Percentiles rank a stretch among this genome's conserved stretches.
phyloP scores from a whole-genome alignment of 2,329 filamentous ascomycete species.

The Orbilia brochopaga region DNA sequence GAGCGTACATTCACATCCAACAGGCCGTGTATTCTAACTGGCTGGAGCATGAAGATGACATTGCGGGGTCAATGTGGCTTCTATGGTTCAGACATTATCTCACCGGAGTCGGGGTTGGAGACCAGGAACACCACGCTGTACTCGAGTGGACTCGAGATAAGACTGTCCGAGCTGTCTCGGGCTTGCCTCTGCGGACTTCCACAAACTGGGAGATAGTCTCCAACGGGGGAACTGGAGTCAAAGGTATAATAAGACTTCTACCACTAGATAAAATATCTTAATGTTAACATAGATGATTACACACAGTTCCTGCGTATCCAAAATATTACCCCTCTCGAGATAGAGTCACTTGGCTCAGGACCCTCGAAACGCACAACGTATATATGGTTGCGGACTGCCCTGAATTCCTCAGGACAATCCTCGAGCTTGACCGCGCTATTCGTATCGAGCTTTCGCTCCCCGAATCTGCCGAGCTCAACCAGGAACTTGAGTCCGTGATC shows the following conservation, averaged over 20 bases:
- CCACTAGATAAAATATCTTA: too few species aligned
- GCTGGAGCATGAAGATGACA: slow-evolving; percentile 45
- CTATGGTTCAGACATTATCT: slow-evolving; percentile 46
- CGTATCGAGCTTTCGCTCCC: slow-evolving; percentile 29
- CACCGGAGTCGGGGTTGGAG: slow-evolving; percentile 44
- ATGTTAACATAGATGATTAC: background rate
- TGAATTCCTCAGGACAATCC: slow-evolving; percentile 46
- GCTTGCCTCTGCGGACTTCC: slow-evolving; percentile 41
- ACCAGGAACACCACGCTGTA: slow-evolving; percentile 45
- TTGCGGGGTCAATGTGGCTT: slow-evolving; percentile 47
- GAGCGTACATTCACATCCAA: slow-evolving; percentile 40
- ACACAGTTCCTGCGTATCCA: slow-evolving; percentile 39
- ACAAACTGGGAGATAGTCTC: slow-evolving; percentile 47
- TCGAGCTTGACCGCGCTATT: slow-evolving; percentile 37
- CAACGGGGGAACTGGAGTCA: slow-evolving; percentile 42
- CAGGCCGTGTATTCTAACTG: slow-evolving; percentile 48
- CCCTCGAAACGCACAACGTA: slow-evolving; percentile 45
- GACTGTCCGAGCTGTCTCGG: slow-evolving; percentile 43
- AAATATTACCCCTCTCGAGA: slow-evolving; percentile 48
- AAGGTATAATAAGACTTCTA: slow-evolving; percentile 14
- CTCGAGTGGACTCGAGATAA: slow-evolving; percentile 46
- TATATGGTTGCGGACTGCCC: slow-evolving; percentile 48
- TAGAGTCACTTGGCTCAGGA: slow-evolving; percentile 44
- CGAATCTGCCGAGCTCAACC: slow-evolving; percentile 14
- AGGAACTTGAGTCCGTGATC: slow-evolving; percentile 28